These are phyloP conservation scores for Fragilariopsis cylindrus DNA, from an alignment of 108 stramenopile species.

Conservation along the genomic window DNA sequence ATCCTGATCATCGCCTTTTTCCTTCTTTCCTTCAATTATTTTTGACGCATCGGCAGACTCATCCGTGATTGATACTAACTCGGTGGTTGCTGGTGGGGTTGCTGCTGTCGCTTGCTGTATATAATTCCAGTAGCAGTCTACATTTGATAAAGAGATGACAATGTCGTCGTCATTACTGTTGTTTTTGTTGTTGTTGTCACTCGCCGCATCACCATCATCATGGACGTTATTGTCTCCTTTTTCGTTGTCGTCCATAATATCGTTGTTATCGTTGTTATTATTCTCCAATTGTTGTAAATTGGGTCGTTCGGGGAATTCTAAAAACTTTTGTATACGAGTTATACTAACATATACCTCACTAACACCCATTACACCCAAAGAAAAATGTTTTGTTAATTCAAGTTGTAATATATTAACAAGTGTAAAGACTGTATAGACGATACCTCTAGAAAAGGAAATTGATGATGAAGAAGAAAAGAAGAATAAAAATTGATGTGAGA, in stretches of 20 bases:
- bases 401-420: conserved; percentile 87
- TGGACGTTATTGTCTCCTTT: not conserved
- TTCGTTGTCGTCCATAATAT: conserved; percentile 29
- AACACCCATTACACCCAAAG: conserved; percentile 77
- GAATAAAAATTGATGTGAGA: too few relatives aligned
- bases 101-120: not conserved
- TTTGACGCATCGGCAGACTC: not conserved
- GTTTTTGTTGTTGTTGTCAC: not conserved
- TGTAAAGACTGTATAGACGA: conserved; percentile 73
- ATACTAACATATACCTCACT: conserved; percentile 72
- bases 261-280: not conserved
- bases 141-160: conserved; percentile 30
- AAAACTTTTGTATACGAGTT: conserved; percentile 66
- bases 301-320: conserved; percentile 56
- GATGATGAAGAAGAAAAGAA: too few relatives aligned
- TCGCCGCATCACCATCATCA: not conserved
- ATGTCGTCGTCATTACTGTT: not conserved
- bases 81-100: not conserved
- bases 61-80: not conserved
- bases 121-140: conserved; percentile 54
- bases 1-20: not conserved
- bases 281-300: not conserved
- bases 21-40: not conserved
- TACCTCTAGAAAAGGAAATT: not conserved
- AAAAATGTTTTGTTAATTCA: conserved; percentile 85